These are phyloP conservation scores for Glycine latifolia DNA, from an alignment of 306 rosid species.

Conservation along the genomic window DNA sequence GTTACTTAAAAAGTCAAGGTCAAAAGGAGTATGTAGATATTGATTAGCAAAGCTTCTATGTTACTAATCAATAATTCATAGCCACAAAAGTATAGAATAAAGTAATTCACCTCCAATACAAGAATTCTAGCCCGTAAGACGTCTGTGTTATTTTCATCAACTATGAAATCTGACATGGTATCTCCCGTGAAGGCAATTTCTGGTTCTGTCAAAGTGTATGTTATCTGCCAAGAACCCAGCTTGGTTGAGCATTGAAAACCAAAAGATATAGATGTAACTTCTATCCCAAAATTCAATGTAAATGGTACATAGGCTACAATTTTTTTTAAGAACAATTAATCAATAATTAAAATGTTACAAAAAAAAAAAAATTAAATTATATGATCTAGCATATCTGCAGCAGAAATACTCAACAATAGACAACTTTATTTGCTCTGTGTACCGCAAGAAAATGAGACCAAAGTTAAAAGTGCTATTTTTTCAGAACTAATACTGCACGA, in stretches of 20 bases:
- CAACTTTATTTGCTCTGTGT: neutral
- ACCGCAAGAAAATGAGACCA: neutral
- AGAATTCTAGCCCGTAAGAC: constrained; percentile 81
- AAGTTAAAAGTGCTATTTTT: neutral
- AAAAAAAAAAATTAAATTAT: neutral
- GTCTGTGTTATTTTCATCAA: constrained; percentile 70
- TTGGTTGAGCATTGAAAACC: constrained; percentile 31
- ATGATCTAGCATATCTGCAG: neutral
- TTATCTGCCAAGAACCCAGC: constrained; percentile 67
- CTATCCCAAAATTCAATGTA: constrained; percentile 7
- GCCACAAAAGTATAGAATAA: constrained; percentile 5
- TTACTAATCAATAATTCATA: neutral
- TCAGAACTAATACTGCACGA: neutral
- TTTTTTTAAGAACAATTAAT: constrained; percentile 1
- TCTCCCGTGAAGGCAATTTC: constrained; percentile 96
- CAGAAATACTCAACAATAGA: neutral
- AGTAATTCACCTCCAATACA: constrained; percentile 78
- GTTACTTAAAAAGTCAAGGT: constrained; percentile 10
- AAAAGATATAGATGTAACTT: constrained; percentile 21
- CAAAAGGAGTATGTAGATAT: no score
- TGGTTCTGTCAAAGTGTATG: constrained; percentile 77
- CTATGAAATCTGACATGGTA: constrained; percentile 79
- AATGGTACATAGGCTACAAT: neutral
- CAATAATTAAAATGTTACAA: neutral
- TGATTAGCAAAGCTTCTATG: constrained; percentile 8